Base-by-base conservation (phyloP, 257 asterid species). In the Verbascum thapsus region DNA sequence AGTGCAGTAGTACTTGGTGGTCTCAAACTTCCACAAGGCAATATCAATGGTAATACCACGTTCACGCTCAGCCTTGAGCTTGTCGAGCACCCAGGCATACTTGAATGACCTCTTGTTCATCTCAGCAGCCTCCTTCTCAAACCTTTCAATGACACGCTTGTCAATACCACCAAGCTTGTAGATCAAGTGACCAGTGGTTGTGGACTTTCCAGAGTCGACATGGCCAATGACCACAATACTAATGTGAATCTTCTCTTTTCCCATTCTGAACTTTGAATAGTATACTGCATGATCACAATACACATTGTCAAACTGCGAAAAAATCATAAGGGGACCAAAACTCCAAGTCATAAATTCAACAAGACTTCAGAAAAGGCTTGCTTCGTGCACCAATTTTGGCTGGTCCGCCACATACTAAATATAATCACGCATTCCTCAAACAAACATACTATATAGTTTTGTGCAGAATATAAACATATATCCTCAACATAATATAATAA, bases 1-100 rank as follows among this genome's bases (percentile, higher is more conserved):
- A 0, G 94, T 88, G 82, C 96, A 88, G 77, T 85, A 88, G 74
- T 88, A 88, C 77, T 88, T 88, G 64, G 91, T 88, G 43, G 96
- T 88, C 85, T 88, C 96, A 17, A 88, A 88, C 77, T 87, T 87
- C 95, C 95, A 87, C 83, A 87, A 50, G 61, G 96, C 96, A 62
- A 88, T 88, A 67, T 88, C 94, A 37, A 88, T 88, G 38, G 96
- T 88, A 6, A 88, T 88, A 74, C 94, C 96, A 67, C 94, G 96
- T 42, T 88, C 96, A 15, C 91, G 96, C 79, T 88, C 96, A 22
- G 96, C 96, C 72, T 88, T 88, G 10, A 88, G 96, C 72, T 88
- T 88, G 88, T 88, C 96, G 8, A 88, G 83, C 70, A 88, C 94
- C 94, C 96, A 88, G 1, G 94, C 96, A 26, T 87, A 87, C 83